Evolutionary conservation across 1,284 basidiomycete species (phyloP).

Genomic region (Boletus sp.): DNA sequence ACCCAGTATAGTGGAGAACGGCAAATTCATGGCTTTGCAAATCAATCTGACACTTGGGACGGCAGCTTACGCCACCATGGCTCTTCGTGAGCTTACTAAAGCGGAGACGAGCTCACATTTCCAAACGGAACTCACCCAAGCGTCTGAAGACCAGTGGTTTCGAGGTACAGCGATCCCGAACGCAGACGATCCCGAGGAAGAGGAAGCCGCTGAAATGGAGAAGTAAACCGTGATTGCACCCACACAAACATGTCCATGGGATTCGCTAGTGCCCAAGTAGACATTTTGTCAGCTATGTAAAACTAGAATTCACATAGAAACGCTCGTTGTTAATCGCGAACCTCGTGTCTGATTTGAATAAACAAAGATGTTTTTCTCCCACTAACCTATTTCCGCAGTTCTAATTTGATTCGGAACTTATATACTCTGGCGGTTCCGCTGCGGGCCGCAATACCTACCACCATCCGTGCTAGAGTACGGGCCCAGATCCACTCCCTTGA

Average conservation of each 20-base stretch:
- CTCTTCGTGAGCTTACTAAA: slow-evolving; percentile 89
- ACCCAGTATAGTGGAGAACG: slow-evolving; percentile 62
- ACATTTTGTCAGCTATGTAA: neutral
- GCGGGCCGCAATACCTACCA: neutral
- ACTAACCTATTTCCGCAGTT: neutral
- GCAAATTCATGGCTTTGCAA: slow-evolving; percentile 84
- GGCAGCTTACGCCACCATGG: slow-evolving; percentile 95
- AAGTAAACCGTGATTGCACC: slow-evolving; percentile 1
- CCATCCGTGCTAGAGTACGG: neutral
- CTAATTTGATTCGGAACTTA: neutral
- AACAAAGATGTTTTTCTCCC: neutral
- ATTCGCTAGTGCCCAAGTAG: neutral
- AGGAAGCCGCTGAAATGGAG: slow-evolving; percentile 19
- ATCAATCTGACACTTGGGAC: slow-evolving; percentile 79
- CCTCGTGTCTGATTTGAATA: neutral
- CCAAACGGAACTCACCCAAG: slow-evolving; percentile 76
- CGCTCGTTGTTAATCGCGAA: neutral
- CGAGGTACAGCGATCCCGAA: slow-evolving; percentile 45
- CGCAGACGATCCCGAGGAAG: slow-evolving; percentile 28
- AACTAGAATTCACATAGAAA: neutral
- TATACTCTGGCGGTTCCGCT: neutral
- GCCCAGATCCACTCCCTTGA: neutral
- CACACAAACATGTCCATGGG: too few species aligned
- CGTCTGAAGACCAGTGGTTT: slow-evolving; percentile 82
- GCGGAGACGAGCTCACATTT: slow-evolving; percentile 88